phyloP scores from a whole-genome alignment of 148 eudicot species.

The Talinum fruticosum region DNA sequence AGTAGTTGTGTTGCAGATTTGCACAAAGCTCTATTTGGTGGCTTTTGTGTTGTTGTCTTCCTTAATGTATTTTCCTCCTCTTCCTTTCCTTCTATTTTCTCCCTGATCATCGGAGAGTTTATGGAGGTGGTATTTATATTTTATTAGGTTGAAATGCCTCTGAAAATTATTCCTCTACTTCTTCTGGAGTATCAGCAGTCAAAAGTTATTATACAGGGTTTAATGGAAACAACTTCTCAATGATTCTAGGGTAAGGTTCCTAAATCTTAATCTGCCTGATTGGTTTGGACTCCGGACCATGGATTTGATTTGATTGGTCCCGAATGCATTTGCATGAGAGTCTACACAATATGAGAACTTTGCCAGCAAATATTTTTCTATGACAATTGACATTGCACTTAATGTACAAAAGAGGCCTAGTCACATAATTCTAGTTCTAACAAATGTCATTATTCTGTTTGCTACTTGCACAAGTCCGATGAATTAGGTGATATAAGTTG shows the following conservation, averaged over 20 bases:
- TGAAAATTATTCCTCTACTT: background rate
- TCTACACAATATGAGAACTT: too few relatives aligned
- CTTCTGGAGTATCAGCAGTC: background rate
- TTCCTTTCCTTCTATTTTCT: background rate
- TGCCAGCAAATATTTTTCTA: too few relatives aligned
- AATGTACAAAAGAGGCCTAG: too few relatives aligned
- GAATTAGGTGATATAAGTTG: too few relatives aligned
- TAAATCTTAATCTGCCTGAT: too few relatives aligned
- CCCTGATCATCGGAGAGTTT: background rate
- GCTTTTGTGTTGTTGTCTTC: background rate
- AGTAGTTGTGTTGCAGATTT: background rate
- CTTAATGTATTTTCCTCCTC: background rate
- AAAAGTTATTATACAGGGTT: too few relatives aligned
- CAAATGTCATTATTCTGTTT: background rate
- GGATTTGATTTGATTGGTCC: too few relatives aligned
- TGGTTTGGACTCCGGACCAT: too few relatives aligned
- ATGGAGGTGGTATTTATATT: background rate
- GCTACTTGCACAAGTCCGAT: background rate
- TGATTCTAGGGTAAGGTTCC: too few relatives aligned
- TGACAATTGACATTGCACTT: too few relatives aligned
- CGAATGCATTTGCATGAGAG: too few relatives aligned
- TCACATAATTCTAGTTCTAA: background rate
- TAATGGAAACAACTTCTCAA: too few relatives aligned
- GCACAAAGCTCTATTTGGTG: background rate
- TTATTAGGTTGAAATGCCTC: background rate